Conservation (phyloP, 352 stramenopile species). For the Phytopythium boreale region DNA sequence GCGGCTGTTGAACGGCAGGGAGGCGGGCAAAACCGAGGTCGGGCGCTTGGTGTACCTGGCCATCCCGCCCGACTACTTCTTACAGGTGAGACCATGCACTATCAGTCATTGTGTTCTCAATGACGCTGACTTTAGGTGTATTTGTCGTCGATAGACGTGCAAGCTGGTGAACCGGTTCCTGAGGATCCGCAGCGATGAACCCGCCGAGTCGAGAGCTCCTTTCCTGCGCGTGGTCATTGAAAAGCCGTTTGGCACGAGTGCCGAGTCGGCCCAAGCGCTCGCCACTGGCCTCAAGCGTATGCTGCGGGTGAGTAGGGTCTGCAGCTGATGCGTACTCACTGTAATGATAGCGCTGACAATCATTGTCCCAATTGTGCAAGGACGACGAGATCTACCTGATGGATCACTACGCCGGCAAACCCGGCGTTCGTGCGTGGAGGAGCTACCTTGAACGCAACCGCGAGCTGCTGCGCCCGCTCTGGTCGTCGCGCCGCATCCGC, state of each 20-base stretch:
- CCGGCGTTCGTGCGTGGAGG: conserved; percentile 48
- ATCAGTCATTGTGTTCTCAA: background rate
- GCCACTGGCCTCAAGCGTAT: conserved; percentile 31
- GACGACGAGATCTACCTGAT: conserved; percentile 80
- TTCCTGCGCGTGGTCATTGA: conserved; percentile 78
- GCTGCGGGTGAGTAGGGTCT: conserved; percentile 23
- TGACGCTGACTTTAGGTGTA: background rate
- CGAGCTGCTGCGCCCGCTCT: conserved; percentile 24
- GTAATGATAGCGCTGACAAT: background rate
- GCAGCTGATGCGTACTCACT: conserved; percentile 8
- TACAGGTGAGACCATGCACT: conserved; percentile 23
- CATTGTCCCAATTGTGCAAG: background rate
- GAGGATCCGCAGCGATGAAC: conserved; percentile 7
- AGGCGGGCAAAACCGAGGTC: conserved; percentile 15
- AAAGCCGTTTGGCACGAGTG: conserved; percentile 75
- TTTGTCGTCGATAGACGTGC: conserved; percentile 16
- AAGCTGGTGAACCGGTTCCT: conserved; percentile 32
- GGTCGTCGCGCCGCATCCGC: conserved; percentile 22
- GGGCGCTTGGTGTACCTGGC: conserved; percentile 74
- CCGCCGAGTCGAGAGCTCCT: background rate
- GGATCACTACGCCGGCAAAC: conserved; percentile 85
- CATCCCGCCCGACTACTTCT: conserved; percentile 70
- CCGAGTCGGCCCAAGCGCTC: conserved; percentile 42
- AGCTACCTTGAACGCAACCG: conserved; percentile 53
- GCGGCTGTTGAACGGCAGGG: conserved; percentile 9